Evolutionary conservation across 2,329 filamentous ascomycete genomes (phyloP).

Genomic region (Aspergillus flavus): DNA sequence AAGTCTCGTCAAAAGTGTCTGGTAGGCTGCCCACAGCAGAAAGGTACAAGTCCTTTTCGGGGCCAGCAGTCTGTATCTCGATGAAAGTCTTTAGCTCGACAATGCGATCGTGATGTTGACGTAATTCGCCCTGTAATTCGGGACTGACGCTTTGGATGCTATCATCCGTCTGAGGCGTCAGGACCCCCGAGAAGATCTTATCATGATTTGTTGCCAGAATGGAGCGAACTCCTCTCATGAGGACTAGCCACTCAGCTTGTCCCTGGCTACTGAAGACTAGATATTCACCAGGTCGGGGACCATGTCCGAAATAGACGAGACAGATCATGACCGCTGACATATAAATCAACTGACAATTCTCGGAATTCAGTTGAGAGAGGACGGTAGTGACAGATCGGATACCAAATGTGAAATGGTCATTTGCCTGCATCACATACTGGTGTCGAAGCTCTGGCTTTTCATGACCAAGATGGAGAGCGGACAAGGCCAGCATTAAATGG

Average conservation of each 20-base stretch:
- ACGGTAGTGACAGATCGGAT: slow-evolving; percentile 35
- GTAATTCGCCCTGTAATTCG: slow-evolving; percentile 19
- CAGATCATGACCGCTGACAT: slow-evolving; percentile 35
- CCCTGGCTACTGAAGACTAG: slow-evolving; percentile 36
- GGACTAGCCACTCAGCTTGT: slow-evolving; percentile 34
- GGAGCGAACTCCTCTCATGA: slow-evolving; percentile 33
- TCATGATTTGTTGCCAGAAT: slow-evolving; percentile 23
- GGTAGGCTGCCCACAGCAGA: slow-evolving; percentile 18
- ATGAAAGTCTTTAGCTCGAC: slow-evolving; percentile 18
- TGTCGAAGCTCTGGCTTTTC: slow-evolving; percentile 21
- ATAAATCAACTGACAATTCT: slow-evolving; percentile 37
- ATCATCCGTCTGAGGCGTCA: slow-evolving; percentile 14
- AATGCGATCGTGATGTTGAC: slow-evolving; percentile 19
- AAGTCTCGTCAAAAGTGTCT: slow-evolving; percentile 21
- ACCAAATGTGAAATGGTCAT: slow-evolving; percentile 39
- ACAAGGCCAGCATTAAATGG: slow-evolving; percentile 36
- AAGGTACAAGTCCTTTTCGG: slow-evolving; percentile 9
- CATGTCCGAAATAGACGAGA: slow-evolving; percentile 37
- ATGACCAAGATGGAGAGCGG: slow-evolving; percentile 31
- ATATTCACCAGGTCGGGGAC: slow-evolving; percentile 33
- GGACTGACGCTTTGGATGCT: slow-evolving; percentile 8
- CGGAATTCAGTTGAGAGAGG: slow-evolving; percentile 25
- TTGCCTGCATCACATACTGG: slow-evolving; percentile 30
- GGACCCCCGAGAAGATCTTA: slow-evolving; percentile 30
- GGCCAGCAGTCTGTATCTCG: slow-evolving; percentile 4